phyloP scores from a whole-genome alignment of 2,329 filamentous ascomycete species.

The Hymenoscyphus infarciens region DNA sequence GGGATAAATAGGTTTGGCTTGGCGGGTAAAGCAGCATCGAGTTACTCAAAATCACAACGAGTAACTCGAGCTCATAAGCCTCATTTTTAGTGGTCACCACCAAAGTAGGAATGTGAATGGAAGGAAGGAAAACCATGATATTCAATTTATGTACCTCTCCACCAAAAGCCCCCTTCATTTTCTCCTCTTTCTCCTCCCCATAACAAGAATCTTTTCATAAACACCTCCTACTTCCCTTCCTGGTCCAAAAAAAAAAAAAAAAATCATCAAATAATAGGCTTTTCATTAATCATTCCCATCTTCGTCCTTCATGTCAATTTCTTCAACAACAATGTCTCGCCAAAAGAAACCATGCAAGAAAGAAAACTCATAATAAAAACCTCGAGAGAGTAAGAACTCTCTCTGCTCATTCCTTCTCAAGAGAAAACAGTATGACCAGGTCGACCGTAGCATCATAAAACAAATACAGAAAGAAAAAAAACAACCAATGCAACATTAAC shows the following conservation, averaged over 20 bases:
- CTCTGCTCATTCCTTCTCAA: conserved; percentile 1
- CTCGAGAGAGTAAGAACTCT: background rate
- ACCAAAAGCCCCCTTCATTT: background rate
- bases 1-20: too few relatives aligned
- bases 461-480: background rate
- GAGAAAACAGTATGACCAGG: background rate
- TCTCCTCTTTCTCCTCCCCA: background rate
- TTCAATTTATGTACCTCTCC: conserved; percentile 16
- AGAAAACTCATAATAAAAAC: conserved; percentile 1
- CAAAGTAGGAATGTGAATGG: background rate
- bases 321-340: background rate
- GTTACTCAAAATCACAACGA: too few relatives aligned
- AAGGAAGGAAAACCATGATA: conserved; percentile 11
- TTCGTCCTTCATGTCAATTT: background rate
- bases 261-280: conserved; percentile 3
- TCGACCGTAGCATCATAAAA: conserved; percentile 4
- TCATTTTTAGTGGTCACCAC: background rate
- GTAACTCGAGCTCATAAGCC: too few relatives aligned
- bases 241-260: background rate
- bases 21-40: too few relatives aligned
- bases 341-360: background rate
- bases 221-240: background rate
- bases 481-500: background rate
- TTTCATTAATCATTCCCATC: conserved; percentile 2
- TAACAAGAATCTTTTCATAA: conserved; percentile 3